Evolutionary conservation across 345 rosid species (phyloP).

Genomic region (Anacardium occidentale): DNA sequence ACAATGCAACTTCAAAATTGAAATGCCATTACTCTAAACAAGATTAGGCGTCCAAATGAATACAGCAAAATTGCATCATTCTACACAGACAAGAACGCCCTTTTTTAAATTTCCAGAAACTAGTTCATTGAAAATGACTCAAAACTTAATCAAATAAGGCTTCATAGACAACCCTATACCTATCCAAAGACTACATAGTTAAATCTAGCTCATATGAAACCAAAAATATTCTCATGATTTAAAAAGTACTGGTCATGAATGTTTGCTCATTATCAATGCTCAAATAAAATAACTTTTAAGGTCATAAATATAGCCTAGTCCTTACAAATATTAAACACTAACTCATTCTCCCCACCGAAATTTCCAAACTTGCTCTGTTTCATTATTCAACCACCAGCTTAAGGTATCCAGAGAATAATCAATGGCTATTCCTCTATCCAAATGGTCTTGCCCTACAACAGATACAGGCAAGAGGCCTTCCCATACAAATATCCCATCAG

Average conservation of each 20-base stretch:
- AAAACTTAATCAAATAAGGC: neutral
- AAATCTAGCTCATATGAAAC: constrained; percentile 1
- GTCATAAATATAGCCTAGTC: too few relatives aligned
- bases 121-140: neutral
- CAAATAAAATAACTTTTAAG: too few relatives aligned
- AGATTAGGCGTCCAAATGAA: neutral
- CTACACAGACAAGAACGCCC: neutral
- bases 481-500: neutral
- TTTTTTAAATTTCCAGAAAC: neutral
- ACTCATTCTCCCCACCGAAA: constrained; percentile 1
- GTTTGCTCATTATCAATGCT: too few relatives aligned
- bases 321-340: neutral
- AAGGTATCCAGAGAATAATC: neutral
- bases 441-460: constrained; percentile 5
- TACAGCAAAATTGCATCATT: neutral
- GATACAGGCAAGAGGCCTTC: neutral
- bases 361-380: neutral
- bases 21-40: neutral
- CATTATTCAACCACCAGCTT: neutral
- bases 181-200: neutral
- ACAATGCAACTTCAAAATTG: neutral
- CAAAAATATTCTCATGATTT: neutral
- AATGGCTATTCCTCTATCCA: neutral
- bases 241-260: neutral
- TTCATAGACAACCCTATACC: neutral